Percentiles rank a stretch among this genome's conserved stretches.
phyloP scores from a whole-genome alignment of 129 eudicot species.

The Lactuca saligna region DNA sequence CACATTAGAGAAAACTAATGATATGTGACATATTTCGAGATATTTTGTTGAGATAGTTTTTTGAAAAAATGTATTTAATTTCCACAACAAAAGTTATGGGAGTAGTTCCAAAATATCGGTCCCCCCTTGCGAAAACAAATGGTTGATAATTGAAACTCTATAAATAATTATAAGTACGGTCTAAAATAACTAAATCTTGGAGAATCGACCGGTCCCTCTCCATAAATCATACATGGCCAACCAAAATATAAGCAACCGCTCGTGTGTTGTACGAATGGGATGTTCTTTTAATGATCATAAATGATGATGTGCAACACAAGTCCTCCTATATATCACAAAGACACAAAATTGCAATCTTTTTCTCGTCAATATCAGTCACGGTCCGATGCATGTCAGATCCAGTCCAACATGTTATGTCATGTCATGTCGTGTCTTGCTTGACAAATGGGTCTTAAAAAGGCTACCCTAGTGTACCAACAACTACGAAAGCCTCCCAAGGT shows the following conservation, averaged over 20 bases:
- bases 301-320: not conserved
- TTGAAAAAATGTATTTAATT: not conserved
- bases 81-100: not conserved
- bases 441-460: not conserved
- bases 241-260: not conserved
- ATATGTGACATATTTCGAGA: not conserved
- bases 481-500: slow-evolving; percentile 1
- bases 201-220: slow-evolving; percentile 13
- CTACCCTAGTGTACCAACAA: not conserved
- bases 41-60: not conserved
- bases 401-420: not conserved
- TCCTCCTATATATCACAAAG: slow-evolving; percentile 7
- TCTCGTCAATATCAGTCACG: not conserved
- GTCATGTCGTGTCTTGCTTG: not conserved
- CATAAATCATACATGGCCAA: not conserved
- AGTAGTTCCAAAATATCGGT: slow-evolving; percentile 21
- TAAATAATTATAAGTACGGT: slow-evolving; percentile 7
- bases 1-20: not conserved
- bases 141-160: not conserved
- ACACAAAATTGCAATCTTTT: too few species aligned
- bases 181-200: slow-evolving; percentile 1
- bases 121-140: slow-evolving; percentile 10
- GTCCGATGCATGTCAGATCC: not conserved
- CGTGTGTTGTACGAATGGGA: not conserved
- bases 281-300: not conserved